These are phyloP conservation scores for Diplodia seriata DNA, from an alignment of 2,329 filamentous ascomycete genomes.

Conservation along the genomic window DNA sequence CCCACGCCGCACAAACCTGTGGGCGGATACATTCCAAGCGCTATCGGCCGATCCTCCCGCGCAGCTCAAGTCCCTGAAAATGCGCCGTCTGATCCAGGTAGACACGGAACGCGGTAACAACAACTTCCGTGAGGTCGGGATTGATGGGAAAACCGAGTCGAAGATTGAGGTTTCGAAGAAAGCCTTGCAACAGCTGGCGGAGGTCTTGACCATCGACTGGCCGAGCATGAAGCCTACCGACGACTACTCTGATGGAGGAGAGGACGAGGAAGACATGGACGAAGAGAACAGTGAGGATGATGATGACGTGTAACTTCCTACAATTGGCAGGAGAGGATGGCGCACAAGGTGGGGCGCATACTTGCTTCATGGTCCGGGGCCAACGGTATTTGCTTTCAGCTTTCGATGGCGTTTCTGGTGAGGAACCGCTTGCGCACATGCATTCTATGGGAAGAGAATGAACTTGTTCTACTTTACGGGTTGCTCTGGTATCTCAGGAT, in stretches of 20 bases:
- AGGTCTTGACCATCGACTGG: not conserved
- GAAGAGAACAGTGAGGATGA: not conserved
- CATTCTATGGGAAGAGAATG: too few relatives aligned
- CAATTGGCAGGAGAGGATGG: too few relatives aligned
- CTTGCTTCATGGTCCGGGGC: too few relatives aligned
- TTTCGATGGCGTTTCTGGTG: too few relatives aligned
- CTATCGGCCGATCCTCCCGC: not conserved
- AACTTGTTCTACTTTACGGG: too few relatives aligned
- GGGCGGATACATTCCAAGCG: not conserved
- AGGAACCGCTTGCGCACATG: too few relatives aligned
- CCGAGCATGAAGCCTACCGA: not conserved
- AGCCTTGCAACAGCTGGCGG: not conserved
- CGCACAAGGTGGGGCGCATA: too few relatives aligned
- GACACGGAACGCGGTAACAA: not conserved
- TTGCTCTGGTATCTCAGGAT: too few relatives aligned
- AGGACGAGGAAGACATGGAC: not conserved
- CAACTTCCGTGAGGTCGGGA: not conserved
- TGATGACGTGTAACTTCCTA: not conserved
- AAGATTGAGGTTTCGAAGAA: not conserved
- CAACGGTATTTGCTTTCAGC: too few relatives aligned
- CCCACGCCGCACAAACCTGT: not conserved
- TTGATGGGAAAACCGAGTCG: not conserved
- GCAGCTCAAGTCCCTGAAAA: not conserved
- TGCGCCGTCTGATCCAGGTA: not conserved
- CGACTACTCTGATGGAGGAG: not conserved